Evolutionary conservation across 192 early-diverging fungal genomes (phyloP).

Genomic region (Pilobolus umbonatus): DNA sequence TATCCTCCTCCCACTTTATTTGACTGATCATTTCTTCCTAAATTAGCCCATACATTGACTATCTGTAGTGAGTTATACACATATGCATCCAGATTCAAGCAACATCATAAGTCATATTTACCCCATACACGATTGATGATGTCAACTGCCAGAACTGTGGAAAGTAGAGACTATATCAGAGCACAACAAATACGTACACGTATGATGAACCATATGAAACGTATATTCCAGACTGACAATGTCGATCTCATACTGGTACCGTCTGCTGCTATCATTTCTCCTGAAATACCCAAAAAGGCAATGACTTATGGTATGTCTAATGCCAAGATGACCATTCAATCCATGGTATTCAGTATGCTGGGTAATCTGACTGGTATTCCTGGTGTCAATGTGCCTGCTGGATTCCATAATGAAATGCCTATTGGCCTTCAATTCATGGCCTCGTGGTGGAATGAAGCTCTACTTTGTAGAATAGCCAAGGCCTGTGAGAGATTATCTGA

Average conservation of each 20-base stretch:
- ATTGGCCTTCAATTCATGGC: slow-evolving; percentile 65
- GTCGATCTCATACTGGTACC: slow-evolving; percentile 66
- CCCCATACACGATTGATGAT: slow-evolving; percentile 42
- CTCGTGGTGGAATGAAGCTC: slow-evolving; percentile 65
- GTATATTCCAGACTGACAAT: slow-evolving; percentile 38
- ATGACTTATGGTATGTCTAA: slow-evolving; percentile 49
- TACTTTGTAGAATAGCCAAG: slow-evolving; percentile 54
- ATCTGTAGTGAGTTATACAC: slow-evolving; percentile 58
- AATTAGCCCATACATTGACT: slow-evolving; percentile 58
- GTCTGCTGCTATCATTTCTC: slow-evolving; percentile 51
- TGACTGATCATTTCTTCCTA: too few species aligned
- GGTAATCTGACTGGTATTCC: slow-evolving; percentile 67
- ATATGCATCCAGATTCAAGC: slow-evolving; percentile 23
- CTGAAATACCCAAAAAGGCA: slow-evolving; percentile 42
- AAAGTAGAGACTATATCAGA: slow-evolving; percentile 42
- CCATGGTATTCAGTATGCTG: slow-evolving; percentile 57
- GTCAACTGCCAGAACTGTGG: slow-evolving; percentile 28
- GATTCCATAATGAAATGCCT: slow-evolving; percentile 52
- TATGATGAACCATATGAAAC: slow-evolving; percentile 46
- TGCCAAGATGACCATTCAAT: slow-evolving; percentile 41
- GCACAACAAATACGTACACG: slow-evolving; percentile 50
- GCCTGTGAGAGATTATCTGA: slow-evolving; percentile 44
- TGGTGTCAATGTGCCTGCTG: slow-evolving; percentile 55
- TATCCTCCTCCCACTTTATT: too few species aligned
- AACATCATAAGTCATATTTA: slow-evolving; percentile 29